Conservation (phyloP, 257 asterid species). For the Coffea eugenioides region DNA sequence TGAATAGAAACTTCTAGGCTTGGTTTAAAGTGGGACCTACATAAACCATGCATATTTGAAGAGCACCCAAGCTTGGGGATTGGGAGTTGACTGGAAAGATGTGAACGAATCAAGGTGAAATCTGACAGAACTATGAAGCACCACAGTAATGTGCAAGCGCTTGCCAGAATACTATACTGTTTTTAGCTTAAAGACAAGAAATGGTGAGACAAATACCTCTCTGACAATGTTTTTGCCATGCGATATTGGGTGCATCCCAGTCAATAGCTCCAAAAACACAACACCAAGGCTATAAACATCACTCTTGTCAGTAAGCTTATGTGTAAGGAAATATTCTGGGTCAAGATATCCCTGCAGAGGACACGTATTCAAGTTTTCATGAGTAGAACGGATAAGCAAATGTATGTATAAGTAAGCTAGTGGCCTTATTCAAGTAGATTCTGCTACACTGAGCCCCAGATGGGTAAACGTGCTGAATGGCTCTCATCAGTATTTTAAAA, state of each 20-base stretch:
- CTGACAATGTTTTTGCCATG: slow-evolving; percentile 98
- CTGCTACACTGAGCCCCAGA: neutral
- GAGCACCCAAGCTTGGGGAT: neutral
- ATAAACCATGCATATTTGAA: neutral
- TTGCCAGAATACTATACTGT: neutral
- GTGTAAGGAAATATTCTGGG: slow-evolving; percentile 94
- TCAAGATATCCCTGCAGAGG: slow-evolving; percentile 88
- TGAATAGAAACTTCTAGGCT: no score
- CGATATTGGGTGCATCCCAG: slow-evolving; percentile 93
- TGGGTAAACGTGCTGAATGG: neutral
- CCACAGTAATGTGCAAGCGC: neutral
- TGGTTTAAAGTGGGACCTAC: no score
- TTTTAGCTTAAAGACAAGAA: neutral
- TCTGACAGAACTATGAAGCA: neutral
- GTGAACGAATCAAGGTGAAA: neutral
- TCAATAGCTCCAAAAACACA: slow-evolving; percentile 82
- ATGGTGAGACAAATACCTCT: slow-evolving; percentile 53
- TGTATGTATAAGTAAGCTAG: neutral
- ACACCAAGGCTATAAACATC: slow-evolving; percentile 98
- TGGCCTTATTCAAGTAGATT: neutral
- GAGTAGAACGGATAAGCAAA: neutral
- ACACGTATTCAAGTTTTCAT: slow-evolving; percentile 1
- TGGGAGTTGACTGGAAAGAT: neutral
- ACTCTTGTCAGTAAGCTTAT: slow-evolving; percentile 89
- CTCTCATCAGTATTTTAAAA: neutral